Percentiles rank a stretch among this genome's conserved stretches.
Conservation (phyloP, 1,139 yeast genomes). For the Taphrina sp. region DNA sequence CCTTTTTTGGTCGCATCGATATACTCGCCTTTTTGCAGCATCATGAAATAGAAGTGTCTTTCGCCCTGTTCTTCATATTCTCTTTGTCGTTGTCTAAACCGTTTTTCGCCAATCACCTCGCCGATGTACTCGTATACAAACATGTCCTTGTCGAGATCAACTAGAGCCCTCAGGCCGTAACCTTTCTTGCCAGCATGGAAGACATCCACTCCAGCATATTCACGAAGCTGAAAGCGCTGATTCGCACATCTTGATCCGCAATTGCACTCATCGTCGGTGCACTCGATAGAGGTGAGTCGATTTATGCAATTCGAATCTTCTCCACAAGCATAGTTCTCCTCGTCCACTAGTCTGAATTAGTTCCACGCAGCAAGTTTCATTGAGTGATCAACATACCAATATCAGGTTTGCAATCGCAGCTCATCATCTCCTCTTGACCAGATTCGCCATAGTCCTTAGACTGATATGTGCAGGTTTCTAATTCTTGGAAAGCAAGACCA, state of each 20-base stretch:
- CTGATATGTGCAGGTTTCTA: conserved; percentile 62
- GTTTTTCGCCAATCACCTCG: conserved; percentile 77
- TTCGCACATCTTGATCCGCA: conserved; percentile 83
- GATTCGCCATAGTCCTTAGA: conserved; percentile 61
- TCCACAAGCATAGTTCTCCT: conserved; percentile 70
- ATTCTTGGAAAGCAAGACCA: conserved; percentile 53
- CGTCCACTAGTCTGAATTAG: conserved; percentile 2
- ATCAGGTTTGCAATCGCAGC: conserved; percentile 76
- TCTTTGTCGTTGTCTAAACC: conserved; percentile 69
- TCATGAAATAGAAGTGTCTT: conserved; percentile 93
- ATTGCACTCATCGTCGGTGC: conserved; percentile 65
- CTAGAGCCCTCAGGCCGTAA: conserved; percentile 76
- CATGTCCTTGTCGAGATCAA: conserved; percentile 56
- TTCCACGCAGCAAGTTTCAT: not conserved
- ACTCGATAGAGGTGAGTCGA: conserved; percentile 86
- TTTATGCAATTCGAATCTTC: conserved; percentile 88
- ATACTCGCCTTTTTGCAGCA: conserved; percentile 88
- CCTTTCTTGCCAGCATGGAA: conserved; percentile 83
- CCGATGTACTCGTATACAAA: conserved; percentile 92
- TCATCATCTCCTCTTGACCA: conserved; percentile 73
- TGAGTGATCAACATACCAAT: conserved; percentile 48
- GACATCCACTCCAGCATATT: conserved; percentile 72
- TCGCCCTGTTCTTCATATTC: conserved; percentile 69
- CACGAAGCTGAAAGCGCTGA: conserved; percentile 76
- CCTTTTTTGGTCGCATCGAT: conserved; percentile 93